Conservation (phyloP, 306 rosid species). For the Begonia loranthoides region DNA sequence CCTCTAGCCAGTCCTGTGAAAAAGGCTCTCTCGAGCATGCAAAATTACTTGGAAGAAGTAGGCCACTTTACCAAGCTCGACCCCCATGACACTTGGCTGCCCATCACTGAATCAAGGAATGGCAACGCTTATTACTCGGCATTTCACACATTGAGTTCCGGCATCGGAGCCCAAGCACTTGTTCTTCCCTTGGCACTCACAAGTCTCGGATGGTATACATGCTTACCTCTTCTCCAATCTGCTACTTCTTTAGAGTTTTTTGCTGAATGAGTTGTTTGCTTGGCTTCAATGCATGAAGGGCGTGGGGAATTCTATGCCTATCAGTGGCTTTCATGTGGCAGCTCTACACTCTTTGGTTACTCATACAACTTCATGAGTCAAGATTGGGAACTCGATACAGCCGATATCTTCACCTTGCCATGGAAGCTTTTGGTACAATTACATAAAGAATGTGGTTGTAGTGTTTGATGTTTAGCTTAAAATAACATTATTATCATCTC, state of each 20-base stretch:
- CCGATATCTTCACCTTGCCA: constrained; percentile 39
- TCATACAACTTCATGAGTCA: constrained; percentile 41
- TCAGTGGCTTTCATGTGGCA: constrained; percentile 43
- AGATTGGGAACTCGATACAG: constrained; percentile 34
- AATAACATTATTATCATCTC: neutral
- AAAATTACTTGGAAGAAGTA: constrained; percentile 1
- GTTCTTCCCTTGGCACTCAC: constrained; percentile 50
- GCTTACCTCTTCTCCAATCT: neutral
- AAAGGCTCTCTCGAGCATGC: neutral
- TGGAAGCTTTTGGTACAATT: constrained; percentile 32
- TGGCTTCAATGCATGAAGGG: constrained; percentile 16
- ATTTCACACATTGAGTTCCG: constrained; percentile 47
- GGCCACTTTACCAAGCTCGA: constrained; percentile 26
- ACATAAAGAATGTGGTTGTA: neutral
- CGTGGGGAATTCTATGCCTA: constrained; percentile 48
- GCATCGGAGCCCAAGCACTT: constrained; percentile 57
- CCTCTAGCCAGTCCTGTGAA: constrained; percentile 1
- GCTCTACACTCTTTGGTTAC: constrained; percentile 48
- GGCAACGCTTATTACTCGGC: constrained; percentile 48
- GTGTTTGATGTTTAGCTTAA: neutral
- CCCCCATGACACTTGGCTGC: constrained; percentile 61
- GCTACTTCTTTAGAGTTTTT: neutral
- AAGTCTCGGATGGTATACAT: constrained; percentile 45
- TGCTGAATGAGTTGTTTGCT: neutral
- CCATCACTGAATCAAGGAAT: constrained; percentile 52